phyloP scores from a whole-genome alignment of 495 filamentous ascomycete genomes.

The Lasiosphaeris hirsuta region DNA sequence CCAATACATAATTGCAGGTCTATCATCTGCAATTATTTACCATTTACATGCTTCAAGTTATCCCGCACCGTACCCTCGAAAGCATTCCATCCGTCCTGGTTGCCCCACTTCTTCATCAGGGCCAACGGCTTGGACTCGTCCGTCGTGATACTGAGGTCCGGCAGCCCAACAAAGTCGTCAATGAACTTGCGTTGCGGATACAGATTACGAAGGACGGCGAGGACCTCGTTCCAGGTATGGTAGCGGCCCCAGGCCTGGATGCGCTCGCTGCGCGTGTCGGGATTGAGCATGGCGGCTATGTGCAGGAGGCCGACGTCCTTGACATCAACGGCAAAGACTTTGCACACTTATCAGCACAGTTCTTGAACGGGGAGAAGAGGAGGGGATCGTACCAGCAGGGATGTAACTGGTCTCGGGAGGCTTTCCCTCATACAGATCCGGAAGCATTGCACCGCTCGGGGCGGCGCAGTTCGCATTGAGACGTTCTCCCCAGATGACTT shows the following conservation, averaged over 20 bases:
- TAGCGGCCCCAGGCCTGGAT: constrained; percentile 7
- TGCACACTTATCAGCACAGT: not conserved
- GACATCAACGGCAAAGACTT: constrained; percentile 12
- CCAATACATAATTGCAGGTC: too few relatives aligned
- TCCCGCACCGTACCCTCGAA: too few relatives aligned
- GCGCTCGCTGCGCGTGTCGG: constrained; percentile 1
- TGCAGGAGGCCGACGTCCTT: constrained; percentile 14
- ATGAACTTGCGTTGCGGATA: not conserved
- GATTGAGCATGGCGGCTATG: constrained; percentile 10
- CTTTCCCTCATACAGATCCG: not conserved
- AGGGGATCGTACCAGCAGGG: not conserved
- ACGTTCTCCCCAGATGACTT: not conserved
- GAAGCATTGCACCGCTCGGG: not conserved
- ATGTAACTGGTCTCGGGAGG: not conserved
- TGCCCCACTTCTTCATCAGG: too few relatives aligned
- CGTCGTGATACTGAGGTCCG: too few relatives aligned
- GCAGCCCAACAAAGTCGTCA: too few relatives aligned
- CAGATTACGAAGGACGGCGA: constrained; percentile 1
- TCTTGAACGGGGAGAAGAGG: not conserved
- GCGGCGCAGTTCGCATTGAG: not conserved
- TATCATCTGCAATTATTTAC: too few relatives aligned
- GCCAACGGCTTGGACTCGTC: too few relatives aligned
- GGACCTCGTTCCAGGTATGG: constrained; percentile 1
- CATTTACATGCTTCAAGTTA: too few relatives aligned
- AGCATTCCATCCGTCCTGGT: too few relatives aligned